Base-by-base conservation (phyloP, 2,329 filamentous ascomycete genomes). In the Setomelanomma holmii region DNA sequence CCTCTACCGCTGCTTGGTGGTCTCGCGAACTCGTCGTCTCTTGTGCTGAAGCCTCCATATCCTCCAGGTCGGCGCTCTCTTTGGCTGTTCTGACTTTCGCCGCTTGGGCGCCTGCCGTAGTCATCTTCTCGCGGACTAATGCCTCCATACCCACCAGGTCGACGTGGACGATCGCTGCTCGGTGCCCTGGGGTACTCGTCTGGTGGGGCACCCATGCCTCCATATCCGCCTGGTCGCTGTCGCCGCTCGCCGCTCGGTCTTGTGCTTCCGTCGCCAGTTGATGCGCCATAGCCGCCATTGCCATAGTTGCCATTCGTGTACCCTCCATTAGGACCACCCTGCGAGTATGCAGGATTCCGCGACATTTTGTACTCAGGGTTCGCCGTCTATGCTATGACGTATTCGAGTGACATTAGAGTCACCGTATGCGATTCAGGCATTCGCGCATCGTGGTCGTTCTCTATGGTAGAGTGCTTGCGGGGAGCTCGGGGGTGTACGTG, bases 261-360 rank as follows among this genome's bases (percentile, higher is more conserved):
- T 11, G 51, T 48, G 16, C 48, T 53, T 40, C 60, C 57, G 45
- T 53, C 60, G 39, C 56, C 45, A 45, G 54, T 55, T 14, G 57
- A 14, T 30, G 41, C 30, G 55, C 63, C 65, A 27, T 66, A 66
- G 48, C 47, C 56, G 21, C 55, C 63, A 41, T 66, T 65, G 44
- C 54, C 56, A 22, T 60, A 61, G 21, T 49, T 58, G 35, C 50
- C 58, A 30, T 79, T 79, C 27, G 73, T 64, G 59, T 76, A 75
- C 42, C 63, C 61, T 22, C 72, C 72, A 50, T 75, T 73, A 40
- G 66, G 49, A 40, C 68, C 67, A 47, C 65, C 53, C 55, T 68
- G 69, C 54, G 63, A 51, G 58, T 66, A 68, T 55, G 63, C 69
- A 40, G 69, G 70, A 43, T 64, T 64, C 56, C 71, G 73, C 52